Evolutionary conservation across 1,284 basidiomycete species (phyloP).

Genomic region (Microbotryum violaceum): DNA sequence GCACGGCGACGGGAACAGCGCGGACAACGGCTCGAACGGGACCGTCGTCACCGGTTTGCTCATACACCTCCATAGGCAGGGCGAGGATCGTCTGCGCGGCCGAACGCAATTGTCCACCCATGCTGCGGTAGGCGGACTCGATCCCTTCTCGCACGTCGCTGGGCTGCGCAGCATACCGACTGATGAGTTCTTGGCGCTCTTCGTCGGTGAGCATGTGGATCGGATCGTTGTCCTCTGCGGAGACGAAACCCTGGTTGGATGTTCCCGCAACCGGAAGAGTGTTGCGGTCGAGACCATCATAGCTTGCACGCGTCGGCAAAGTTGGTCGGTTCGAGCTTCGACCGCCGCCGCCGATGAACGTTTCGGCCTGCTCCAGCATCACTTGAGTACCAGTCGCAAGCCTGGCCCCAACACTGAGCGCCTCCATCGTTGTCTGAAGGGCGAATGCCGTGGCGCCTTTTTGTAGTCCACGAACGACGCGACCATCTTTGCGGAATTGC

Average conservation of each 20-base stretch:
- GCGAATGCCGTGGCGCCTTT: constrained; percentile 88
- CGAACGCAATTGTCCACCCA: constrained; percentile 74
- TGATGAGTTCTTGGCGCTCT: constrained; percentile 52
- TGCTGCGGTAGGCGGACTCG: constrained; percentile 77
- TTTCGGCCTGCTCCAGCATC: constrained; percentile 89
- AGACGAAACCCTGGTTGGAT: not conserved
- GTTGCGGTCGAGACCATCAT: not conserved
- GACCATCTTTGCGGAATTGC: constrained; percentile 92
- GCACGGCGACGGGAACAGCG: constrained; percentile 90
- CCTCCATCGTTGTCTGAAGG: constrained; percentile 86
- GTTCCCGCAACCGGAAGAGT: not conserved
- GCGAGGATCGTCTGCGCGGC: constrained; percentile 97
- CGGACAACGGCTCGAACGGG: constrained; percentile 84
- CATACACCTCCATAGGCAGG: constrained; percentile 98
- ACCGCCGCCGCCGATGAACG: constrained; percentile 63
- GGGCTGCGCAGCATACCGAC: constrained; percentile 87
- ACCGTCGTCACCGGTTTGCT: constrained; percentile 81
- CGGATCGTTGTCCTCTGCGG: not conserved
- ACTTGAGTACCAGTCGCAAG: constrained; percentile 96
- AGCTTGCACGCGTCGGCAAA: not conserved
- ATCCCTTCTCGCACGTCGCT: constrained; percentile 74
- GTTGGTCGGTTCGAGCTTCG: not conserved
- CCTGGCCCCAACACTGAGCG: constrained; percentile 86
- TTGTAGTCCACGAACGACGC: constrained; percentile 87
- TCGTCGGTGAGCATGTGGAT: constrained; percentile 31